Evolutionary conservation across 352 stramenopile species (phyloP).

Genomic region (Phytophthora citricola): DNA sequence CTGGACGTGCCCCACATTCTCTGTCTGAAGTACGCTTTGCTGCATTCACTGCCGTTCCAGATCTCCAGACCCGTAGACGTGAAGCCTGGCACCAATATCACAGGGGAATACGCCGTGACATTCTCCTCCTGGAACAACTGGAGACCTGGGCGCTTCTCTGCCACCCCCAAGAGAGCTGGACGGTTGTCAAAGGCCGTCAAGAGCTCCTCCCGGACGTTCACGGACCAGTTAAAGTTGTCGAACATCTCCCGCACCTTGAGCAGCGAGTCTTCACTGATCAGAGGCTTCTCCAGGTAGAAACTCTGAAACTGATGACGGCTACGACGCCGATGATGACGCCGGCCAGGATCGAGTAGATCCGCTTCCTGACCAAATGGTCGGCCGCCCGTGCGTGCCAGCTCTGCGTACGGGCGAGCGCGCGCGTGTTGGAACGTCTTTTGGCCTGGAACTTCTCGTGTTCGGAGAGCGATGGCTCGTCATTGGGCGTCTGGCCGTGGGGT

Average conservation of each 20-base stretch:
- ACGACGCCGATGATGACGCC: slow-evolving; percentile 66
- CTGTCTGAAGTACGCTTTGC: slow-evolving; percentile 90
- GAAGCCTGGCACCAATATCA: slow-evolving; percentile 95
- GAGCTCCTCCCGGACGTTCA: slow-evolving; percentile 72
- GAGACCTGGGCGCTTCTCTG: slow-evolving; percentile 55
- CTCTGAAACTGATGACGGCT: slow-evolving; percentile 56
- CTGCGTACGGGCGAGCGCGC: slow-evolving; percentile 45
- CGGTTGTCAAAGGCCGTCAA: slow-evolving; percentile 66
- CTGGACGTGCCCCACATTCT: slow-evolving; percentile 92
- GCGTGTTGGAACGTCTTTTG: slow-evolving; percentile 31
- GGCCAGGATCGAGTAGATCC: slow-evolving; percentile 73
- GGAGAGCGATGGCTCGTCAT: slow-evolving; percentile 3
- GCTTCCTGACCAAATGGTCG: slow-evolving; percentile 64
- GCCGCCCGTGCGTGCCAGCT: slow-evolving; percentile 66
- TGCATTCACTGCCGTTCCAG: slow-evolving; percentile 92
- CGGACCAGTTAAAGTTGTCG: slow-evolving; percentile 70
- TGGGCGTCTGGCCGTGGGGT: slow-evolving; percentile 14
- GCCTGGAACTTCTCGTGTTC: slow-evolving; percentile 19
- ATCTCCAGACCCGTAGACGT: slow-evolving; percentile 95
- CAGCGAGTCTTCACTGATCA: slow-evolving; percentile 61
- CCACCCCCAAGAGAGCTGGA: slow-evolving; percentile 44
- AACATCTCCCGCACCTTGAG: slow-evolving; percentile 65
- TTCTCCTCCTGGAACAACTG: slow-evolving; percentile 55
- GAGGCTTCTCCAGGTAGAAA: slow-evolving; percentile 55
- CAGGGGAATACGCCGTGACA: slow-evolving; percentile 65